Evolutionary conservation across 2,329 filamentous ascomycete species (phyloP), one percentile per base, ranked within the genome.

Genomic region (Pestalotiopsis sp.): DNA sequence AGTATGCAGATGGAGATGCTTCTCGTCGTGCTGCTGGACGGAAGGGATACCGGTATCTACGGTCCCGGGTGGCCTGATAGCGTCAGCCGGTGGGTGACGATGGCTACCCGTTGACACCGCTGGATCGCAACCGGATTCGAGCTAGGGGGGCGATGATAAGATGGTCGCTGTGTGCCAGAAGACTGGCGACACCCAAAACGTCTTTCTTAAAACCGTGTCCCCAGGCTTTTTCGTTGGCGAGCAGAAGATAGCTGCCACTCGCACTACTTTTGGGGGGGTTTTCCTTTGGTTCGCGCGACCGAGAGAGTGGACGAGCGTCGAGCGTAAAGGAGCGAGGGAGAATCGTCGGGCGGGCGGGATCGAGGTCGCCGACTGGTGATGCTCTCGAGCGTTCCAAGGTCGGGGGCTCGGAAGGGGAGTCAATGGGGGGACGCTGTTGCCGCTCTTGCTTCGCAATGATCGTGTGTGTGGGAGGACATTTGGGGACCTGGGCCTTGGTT

Each of bases 1-100:
- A 68, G 70, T 72, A 73, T 70, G 62, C 70, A 70, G 70, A 70
- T 68, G 64, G 20, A 45, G 66, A 64, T 57, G 56, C 56, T 64
- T 23, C 63, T 67, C 62, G 45, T 20, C 45, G 31, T 27, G 52
- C 17, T 45, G 38, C 23, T 36, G 49, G 41, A 17, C 63, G 49
- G 39, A 17, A 66, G 23, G 23, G 38, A 38, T 12, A 14, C 25
- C n/a, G 63, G 13, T 23, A 36, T 38, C 31, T 61, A 39, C n/a
- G 60, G 31, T 56, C n/a, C 31, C 20, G 25, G 45, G 49, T 41
- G 25, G 49, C 36, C 25, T 58, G 25, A 41, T 56, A 57, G 14
- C 38, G 41, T 56, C 63, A 45, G 31, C 63, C 23, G 59, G 59
- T 61, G 13, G 59, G 27, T 38, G 63, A 49, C 63, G 63, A 57